Percentiles rank a stretch among this genome's conserved stretches.
Conservation (phyloP, 176 grass and related monocot genomes). For the Oryza glaberrima region DNA sequence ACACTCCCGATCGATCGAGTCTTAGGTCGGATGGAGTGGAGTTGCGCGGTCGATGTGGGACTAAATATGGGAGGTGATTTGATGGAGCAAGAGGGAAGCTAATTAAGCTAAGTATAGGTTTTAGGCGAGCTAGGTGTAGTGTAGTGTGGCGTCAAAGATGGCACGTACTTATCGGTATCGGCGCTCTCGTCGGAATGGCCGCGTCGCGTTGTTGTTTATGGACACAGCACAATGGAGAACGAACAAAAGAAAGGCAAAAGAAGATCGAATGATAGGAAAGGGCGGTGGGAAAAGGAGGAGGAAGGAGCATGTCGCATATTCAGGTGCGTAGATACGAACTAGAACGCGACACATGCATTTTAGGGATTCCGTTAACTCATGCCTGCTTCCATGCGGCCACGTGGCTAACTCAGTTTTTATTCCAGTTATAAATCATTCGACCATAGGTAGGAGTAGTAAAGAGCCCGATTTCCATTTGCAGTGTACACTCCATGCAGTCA, state of each 20-base stretch:
- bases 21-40: neutral
- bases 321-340: neutral
- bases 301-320: neutral
- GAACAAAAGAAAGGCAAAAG: constrained; percentile 11
- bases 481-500: neutral
- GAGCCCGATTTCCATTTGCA: neutral
- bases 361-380: neutral
- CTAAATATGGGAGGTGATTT: neutral
- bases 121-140: neutral
- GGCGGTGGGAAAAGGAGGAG: constrained; percentile 29
- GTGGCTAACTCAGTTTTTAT: neutral
- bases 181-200: neutral
- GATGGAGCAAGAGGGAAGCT: neutral
- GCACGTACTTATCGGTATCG: constrained; percentile 25
- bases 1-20: neutral
- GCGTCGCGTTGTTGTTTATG: constrained; percentile 30
- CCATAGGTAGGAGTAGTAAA: neutral
- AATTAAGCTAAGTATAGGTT: neutral
- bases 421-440: neutral
- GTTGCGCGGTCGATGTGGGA: neutral
- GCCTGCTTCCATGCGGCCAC: neutral
- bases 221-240: neutral
- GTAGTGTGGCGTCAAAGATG: neutral
- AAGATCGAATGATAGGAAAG: constrained; percentile 28
- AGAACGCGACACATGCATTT: neutral